phyloP scores from a whole-genome alignment of 2,329 filamentous ascomycete species.

The Alternaria sp. region DNA sequence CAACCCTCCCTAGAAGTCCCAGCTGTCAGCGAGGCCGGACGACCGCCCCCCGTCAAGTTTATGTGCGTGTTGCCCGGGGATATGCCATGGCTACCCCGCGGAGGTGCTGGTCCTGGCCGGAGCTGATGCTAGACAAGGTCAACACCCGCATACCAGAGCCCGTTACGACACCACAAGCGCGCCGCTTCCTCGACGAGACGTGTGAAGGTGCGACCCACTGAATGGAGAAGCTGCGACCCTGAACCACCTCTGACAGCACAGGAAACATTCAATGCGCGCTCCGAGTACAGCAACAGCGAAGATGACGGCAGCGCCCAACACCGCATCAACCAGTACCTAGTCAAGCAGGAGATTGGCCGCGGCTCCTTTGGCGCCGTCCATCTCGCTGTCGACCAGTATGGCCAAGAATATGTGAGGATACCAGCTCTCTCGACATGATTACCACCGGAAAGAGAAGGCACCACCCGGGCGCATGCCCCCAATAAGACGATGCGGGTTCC shows the following conservation, averaged over 20 bases:
- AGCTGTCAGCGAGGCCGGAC: constrained; percentile 43
- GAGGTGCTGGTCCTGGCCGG: constrained; percentile 12
- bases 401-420: constrained; percentile 83
- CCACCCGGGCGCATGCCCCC: constrained; percentile 1
- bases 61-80: constrained; percentile 49
- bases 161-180: constrained; percentile 69
- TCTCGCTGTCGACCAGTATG: constrained; percentile 86
- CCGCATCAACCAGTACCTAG: constrained; percentile 92
- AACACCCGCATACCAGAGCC: constrained; percentile 65
- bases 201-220: constrained; percentile 62
- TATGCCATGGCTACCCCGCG: constrained; percentile 28
- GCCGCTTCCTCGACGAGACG: constrained; percentile 65
- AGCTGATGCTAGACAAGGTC: constrained; percentile 54
- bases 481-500: constrained; percentile 31
- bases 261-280: constrained; percentile 91
- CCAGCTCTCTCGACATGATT: constrained; percentile 23
- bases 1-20: constrained; percentile 58
- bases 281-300: constrained; percentile 84
- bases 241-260: constrained; percentile 43
- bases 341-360: constrained; percentile 93
- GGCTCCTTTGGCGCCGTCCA: constrained; percentile 96
- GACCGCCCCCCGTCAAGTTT: constrained; percentile 57
- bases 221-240: background rate
- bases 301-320: constrained; percentile 81
- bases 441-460: constrained; percentile 3